Percentiles rank a stretch among this genome's conserved stretches.
These are phyloP conservation scores for Drechmeria coniospora DNA, from an alignment of 2,329 filamentous ascomycete genomes.

Conservation along the genomic window DNA sequence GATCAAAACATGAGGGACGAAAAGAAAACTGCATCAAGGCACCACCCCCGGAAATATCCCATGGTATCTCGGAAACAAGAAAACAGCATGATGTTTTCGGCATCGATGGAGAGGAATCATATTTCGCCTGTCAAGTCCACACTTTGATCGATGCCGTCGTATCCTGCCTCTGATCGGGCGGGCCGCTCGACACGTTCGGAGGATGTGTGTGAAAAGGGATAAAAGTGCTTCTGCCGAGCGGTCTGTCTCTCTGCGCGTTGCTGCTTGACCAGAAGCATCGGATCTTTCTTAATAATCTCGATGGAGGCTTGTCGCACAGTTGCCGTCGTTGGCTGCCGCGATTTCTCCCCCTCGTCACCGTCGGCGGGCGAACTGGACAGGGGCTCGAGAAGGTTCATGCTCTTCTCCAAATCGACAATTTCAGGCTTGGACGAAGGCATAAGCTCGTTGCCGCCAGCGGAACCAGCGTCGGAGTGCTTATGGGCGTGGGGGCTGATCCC, in stretches of 20 bases:
- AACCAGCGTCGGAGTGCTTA: not conserved
- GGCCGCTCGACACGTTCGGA: no score
- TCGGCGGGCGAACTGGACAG: not conserved
- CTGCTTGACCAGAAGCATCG: not conserved
- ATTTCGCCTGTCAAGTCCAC: constrained; percentile 7
- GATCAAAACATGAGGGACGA: no score
- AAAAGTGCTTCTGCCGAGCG: no score
- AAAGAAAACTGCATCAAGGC: no score
- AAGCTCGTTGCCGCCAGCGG: not conserved
- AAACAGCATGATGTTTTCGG: no score
- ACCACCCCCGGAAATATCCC: no score
- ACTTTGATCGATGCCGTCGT: constrained; percentile 17
- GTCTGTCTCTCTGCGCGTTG: not conserved
- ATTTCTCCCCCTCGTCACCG: not conserved
- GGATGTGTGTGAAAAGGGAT: no score
- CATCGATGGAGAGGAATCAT: no score
- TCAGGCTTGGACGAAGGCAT: not conserved
- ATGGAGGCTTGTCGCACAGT: not conserved
- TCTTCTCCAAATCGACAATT: not conserved
- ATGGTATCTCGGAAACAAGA: no score
- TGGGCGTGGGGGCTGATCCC: not conserved
- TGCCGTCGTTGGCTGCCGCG: no score
- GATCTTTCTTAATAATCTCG: not conserved
- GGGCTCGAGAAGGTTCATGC: not conserved
- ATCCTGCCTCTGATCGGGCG: no score